Base-by-base conservation (phyloP, 2,329 filamentous ascomycete species). In the Chlorencoelia australis region DNA sequence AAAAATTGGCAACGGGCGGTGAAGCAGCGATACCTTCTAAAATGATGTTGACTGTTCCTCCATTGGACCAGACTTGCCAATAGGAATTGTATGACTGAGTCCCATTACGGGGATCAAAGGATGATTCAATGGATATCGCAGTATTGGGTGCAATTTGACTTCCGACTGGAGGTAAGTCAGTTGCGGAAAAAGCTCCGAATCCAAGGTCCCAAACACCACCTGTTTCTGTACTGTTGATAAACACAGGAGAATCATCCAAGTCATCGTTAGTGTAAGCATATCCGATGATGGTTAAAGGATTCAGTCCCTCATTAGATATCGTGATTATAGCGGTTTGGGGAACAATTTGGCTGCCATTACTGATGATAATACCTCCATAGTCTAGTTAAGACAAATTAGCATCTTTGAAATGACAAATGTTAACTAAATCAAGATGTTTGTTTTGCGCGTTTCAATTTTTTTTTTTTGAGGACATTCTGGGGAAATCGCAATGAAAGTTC, bases 391-490 rank as follows among this genome's bases (percentile, higher is more conserved):
- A n/a, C n/a, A n/a, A n/a, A n/a, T n/a, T n/a, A n/a, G n/a, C n/a
- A n/a, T n/a, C n/a, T n/a, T n/a, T n/a, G n/a, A n/a, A n/a, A n/a
- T 48, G 10, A 59, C 31, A 6, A 53, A n/a, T n/a, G 55, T 11
- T 49, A 41, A 4, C 56, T 57, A 3, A 54, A 43, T 3, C 21
- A 56, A 42, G n/a, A n/a, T n/a, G n/a, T n/a, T n/a, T n/a, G n/a
- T n/a, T n/a, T n/a, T n/a, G n/a, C n/a, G n/a, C n/a, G n/a, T n/a
- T n/a, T n/a, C n/a, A n/a, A n/a, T n/a, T n/a, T n/a, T n/a, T n/a
- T n/a, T n/a, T n/a, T n/a, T 38, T 66, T 66, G 26, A 54, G 49
- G 16, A 65, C 19, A 60, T 42, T 15, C 55, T 54, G 15, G 56
- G 58, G 42, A 57, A 60, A 31, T 57, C 55, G 14, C n/a, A n/a